Evolutionary conservation across 495 filamentous ascomycete species (phyloP).

Genomic region (Aspergillus carlsbadensis): DNA sequence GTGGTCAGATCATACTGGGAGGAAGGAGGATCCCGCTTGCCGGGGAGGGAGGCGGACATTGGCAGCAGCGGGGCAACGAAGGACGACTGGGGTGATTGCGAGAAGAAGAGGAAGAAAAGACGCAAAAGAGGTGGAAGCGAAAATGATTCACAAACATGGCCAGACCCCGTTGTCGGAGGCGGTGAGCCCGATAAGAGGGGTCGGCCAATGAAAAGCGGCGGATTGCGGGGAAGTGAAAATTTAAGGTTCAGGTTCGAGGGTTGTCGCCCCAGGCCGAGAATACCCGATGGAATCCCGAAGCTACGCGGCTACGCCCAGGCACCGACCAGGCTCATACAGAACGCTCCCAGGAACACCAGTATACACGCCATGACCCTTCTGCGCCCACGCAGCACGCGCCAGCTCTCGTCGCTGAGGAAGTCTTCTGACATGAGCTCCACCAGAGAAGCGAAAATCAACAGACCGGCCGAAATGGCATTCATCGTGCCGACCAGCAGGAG

Average conservation of each 20-base stretch:
- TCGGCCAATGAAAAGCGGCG: slow-evolving; percentile 24
- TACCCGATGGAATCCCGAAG: not conserved
- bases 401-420: slow-evolving; percentile 61
- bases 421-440: slow-evolving; percentile 65
- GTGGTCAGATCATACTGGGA: slow-evolving; percentile 91
- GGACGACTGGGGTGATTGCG: not conserved
- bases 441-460: slow-evolving; percentile 60
- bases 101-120: slow-evolving; percentile 2
- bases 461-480: slow-evolving; percentile 66
- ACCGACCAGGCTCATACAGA: slow-evolving; percentile 79
- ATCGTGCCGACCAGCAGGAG: slow-evolving; percentile 66
- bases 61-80: slow-evolving; percentile 4
- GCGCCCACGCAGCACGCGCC: slow-evolving; percentile 58
- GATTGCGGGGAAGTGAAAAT: slow-evolving; percentile 4
- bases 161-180: slow-evolving; percentile 29
- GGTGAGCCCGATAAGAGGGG: slow-evolving; percentile 40
- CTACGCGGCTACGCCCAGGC: slow-evolving; percentile 60
- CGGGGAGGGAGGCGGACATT: slow-evolving; percentile 92
- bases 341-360: slow-evolving; percentile 68
- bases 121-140: slow-evolving; percentile 19
- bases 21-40: slow-evolving; percentile 77
- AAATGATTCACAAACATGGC: slow-evolving; percentile 14
- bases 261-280: not conserved
- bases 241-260: not conserved
- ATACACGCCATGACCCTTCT: slow-evolving; percentile 66